phyloP scores from a whole-genome alignment of 257 asterid genomes.

The Lycium ferocissimum region DNA sequence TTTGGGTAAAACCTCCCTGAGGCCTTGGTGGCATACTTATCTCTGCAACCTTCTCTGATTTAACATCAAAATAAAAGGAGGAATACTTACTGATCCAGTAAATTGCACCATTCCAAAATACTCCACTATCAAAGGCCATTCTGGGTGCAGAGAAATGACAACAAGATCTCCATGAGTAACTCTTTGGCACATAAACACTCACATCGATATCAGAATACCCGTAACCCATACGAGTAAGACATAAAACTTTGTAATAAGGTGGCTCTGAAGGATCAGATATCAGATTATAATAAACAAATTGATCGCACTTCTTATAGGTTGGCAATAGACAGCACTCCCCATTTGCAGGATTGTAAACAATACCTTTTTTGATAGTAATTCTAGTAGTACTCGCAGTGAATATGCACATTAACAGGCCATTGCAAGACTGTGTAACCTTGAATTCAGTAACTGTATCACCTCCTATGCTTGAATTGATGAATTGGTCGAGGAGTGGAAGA shows the following conservation, averaged over 20 bases:
- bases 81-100: not conserved
- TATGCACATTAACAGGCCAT: too few species aligned
- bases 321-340: too few species aligned
- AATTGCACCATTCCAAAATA: not conserved
- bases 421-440: too few species aligned
- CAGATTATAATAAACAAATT: too few species aligned
- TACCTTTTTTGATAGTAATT: too few species aligned
- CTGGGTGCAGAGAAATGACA: not conserved
- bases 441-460: too few species aligned
- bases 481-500: too few species aligned
- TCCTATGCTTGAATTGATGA: too few species aligned
- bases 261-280: not conserved
- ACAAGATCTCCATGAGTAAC: not conserved
- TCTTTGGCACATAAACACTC: not conserved
- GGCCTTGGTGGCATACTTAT: not conserved
- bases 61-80: constrained; percentile 1
- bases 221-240: not conserved
- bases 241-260: constrained; percentile 10
- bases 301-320: too few species aligned
- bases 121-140: not conserved
- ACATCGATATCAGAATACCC: not conserved
- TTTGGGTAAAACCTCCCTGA: not conserved
- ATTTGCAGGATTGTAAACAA: too few species aligned
- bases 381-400: too few species aligned
- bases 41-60: not conserved